Conservation (phyloP, 192 early-diverging fungal species). For the Coemansia sp. region DNA sequence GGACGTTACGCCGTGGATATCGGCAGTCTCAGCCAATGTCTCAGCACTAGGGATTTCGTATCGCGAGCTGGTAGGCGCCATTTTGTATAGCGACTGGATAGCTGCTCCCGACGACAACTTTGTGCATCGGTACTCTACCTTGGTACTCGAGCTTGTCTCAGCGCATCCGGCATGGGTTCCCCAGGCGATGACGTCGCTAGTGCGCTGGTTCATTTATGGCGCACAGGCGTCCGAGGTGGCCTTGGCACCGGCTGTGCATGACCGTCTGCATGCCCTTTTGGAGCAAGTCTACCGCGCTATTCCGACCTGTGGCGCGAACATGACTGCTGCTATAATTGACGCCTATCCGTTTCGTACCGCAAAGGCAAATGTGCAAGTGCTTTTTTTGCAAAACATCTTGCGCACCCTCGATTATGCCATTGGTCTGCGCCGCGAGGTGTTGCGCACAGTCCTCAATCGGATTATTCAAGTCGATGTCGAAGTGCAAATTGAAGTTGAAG, state of each 20-base stretch:
- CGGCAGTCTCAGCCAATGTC: constrained; percentile 31
- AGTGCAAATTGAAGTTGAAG: constrained; percentile 88
- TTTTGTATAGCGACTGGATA: constrained; percentile 44
- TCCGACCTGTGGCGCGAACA: constrained; percentile 36
- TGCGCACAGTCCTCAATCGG: constrained; percentile 76
- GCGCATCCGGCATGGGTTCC: constrained; percentile 43
- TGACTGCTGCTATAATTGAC: constrained; percentile 23
- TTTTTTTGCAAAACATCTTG: constrained; percentile 69
- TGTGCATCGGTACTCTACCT: constrained; percentile 35
- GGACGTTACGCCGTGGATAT: constrained; percentile 36
- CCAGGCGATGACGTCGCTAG: constrained; percentile 30
- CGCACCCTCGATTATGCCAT: constrained; percentile 74
- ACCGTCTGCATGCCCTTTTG: constrained; percentile 23
- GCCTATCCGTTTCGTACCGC: constrained; percentile 25
- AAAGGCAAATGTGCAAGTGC: constrained; percentile 23
- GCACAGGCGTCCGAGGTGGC: constrained; percentile 7
- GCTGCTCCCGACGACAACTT: constrained; percentile 23
- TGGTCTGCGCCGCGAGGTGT: constrained; percentile 65
- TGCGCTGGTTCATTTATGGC: constrained; percentile 41
- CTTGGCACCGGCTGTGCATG: constrained; percentile 19
- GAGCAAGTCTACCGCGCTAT: constrained; percentile 32
- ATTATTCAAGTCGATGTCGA: constrained; percentile 89
- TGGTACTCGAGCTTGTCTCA: constrained; percentile 36
- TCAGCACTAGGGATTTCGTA: constrained; percentile 25
- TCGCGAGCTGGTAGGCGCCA: constrained; percentile 31